Evolutionary conservation across 2,329 filamentous ascomycete genomes (phyloP), one percentile per base, ranked within the genome.

Genomic region (Fusarium tjaetaba): DNA sequence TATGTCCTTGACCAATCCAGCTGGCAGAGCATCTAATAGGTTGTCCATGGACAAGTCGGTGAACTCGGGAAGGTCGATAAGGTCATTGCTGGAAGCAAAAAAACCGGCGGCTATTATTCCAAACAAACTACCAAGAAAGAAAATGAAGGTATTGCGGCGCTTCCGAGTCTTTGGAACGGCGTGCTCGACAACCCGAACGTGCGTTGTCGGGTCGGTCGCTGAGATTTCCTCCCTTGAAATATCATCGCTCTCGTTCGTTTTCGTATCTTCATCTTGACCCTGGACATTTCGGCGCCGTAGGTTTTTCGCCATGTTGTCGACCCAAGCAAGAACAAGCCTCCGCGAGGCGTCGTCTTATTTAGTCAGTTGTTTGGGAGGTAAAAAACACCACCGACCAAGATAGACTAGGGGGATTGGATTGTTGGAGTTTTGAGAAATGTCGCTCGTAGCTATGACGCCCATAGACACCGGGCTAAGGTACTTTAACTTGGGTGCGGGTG

Each of bases 61-160:
- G 53, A 92, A 80, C 77, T 91, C 90, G 20, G 89, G 89, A 72
- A 98, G 87, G 70, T 94, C 94, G 72, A 98, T 95, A 71, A 98
- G 88, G 79, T 98, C 95, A 83, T 95, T 96, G 81, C 89, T 93
- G 74, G 93, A 92, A 36, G 95, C 96, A 77, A 99, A 96, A 82
- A 97, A 95, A 36, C 95, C 92, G 4, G 96, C 96, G 5, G 92
- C 88, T n/a, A 97, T 85, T 63, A 99, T 88, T 18, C 96, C 96
- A 77, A 96, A 96, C n/a, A 99, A 79, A 45, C 95, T 94, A 38
- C 96, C 96, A 26, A 99, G 86, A 15, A 92, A 85, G 82, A 99
- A 98, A 34, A 98, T 93, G 79, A 97, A 90, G 5, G 92, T 91
- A 82, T 90, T 93, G 71, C 92, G 90, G 76, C 94, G 90, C 84